phyloP scores from a whole-genome alignment of 2,329 filamentous ascomycete genomes.

The Cladosporium sp. region DNA sequence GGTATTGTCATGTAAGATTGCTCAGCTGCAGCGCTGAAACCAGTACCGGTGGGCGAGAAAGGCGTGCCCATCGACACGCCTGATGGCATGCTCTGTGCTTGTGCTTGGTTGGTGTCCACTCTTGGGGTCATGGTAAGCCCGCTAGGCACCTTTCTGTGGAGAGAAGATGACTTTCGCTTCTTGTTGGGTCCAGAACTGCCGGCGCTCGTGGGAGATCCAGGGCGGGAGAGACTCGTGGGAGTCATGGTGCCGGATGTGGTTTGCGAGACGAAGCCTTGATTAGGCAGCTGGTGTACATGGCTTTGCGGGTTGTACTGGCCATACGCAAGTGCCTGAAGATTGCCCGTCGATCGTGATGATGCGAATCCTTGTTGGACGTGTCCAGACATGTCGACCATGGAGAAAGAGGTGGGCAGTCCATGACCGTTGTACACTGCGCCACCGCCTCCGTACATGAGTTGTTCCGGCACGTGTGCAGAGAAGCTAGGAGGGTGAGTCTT shows the following conservation, averaged over 20 bases:
- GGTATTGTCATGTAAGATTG: conserved; percentile 32
- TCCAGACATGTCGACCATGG: conserved; percentile 35
- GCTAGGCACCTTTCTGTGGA: conserved; percentile 60
- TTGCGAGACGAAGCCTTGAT: conserved; percentile 30
- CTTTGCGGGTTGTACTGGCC: conserved; percentile 30
- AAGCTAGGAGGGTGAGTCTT: conserved; percentile 63
- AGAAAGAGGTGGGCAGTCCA: conserved; percentile 33
- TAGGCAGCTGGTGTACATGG: conserved; percentile 32
- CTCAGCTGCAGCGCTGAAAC: conserved; percentile 16
- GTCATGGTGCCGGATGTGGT: conserved; percentile 47
- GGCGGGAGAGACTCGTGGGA: conserved; percentile 64
- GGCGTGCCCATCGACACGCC: conserved; percentile 26
- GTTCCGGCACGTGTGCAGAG: conserved; percentile 16
- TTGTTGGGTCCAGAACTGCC: conserved; percentile 66
- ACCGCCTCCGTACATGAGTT: conserved; percentile 13
- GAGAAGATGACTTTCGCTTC: conserved; percentile 64
- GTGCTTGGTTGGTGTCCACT: conserved; percentile 54
- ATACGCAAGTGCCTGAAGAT: conserved; percentile 55
- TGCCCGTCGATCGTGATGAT: conserved; percentile 58
- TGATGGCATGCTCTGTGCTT: conserved; percentile 26
- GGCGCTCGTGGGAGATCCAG: conserved; percentile 60
- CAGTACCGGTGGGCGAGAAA: conserved; percentile 33
- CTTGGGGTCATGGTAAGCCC: conserved; percentile 74
- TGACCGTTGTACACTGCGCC: conserved; percentile 11
- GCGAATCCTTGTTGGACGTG: conserved; percentile 44